Evolutionary conservation across 148 eudicot genomes (phyloP).

Genomic region (Camellia sinensis): DNA sequence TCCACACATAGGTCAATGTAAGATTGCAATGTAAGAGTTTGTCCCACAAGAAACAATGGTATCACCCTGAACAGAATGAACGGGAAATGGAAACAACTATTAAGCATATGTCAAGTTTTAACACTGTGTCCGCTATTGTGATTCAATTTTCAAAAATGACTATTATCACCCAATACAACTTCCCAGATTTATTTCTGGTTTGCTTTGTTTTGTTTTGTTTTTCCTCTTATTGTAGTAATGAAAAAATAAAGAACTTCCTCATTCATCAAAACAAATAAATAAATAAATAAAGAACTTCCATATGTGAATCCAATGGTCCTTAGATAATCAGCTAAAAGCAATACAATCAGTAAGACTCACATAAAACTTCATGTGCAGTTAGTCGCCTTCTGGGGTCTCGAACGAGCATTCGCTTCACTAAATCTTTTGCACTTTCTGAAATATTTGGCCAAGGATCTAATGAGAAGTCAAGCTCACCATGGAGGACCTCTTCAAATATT

Average conservation of each 20-base stretch:
- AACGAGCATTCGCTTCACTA: conserved; percentile 79
- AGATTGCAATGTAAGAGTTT: no score
- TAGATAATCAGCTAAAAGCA: neutral
- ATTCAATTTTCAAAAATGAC: neutral
- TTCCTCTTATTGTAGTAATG: neutral
- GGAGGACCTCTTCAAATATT: conserved; percentile 80
- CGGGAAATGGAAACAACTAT: no score
- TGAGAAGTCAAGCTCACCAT: conserved; percentile 80
- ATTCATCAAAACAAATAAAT: no score
- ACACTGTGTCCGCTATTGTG: no score
- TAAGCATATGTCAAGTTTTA: no score
- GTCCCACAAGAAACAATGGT: no score
- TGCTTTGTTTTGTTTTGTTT: neutral
- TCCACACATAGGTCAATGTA: no score
- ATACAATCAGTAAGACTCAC: conserved; percentile 40
- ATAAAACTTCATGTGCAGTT: conserved; percentile 83
- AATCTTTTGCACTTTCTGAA: conserved; percentile 82
- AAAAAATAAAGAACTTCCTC: conserved; percentile 4
- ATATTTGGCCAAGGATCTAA: conserved; percentile 92
- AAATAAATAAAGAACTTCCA: no score
- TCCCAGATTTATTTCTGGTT: neutral
- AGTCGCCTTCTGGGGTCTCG: conserved; percentile 77
- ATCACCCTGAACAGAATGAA: no score
- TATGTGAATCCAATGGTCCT: neutral
- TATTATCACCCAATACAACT: neutral